Evolutionary conservation across 352 stramenopile species (phyloP).

Genomic region (Pythium pyrilobum): DNA sequence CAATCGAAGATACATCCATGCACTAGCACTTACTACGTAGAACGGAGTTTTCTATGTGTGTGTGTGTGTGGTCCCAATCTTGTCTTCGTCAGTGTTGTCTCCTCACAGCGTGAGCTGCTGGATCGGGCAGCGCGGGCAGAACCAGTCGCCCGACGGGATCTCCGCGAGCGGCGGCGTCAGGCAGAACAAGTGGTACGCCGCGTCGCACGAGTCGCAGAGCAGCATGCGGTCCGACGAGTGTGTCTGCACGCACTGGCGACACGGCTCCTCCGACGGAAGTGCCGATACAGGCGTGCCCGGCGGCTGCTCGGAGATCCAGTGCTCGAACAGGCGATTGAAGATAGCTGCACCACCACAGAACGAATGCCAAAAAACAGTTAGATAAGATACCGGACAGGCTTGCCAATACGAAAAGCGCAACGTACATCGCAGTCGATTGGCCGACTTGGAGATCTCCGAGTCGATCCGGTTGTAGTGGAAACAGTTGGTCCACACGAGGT

Average conservation of each 20-base stretch:
- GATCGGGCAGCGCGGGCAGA: conserved; percentile 61
- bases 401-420: conserved; percentile 6
- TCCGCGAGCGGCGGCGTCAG: conserved; percentile 48
- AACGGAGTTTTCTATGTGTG: not conserved
- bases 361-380: conserved; percentile 7
- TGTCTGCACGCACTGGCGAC: conserved; percentile 54
- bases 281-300: conserved; percentile 43
- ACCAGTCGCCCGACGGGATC: conserved; percentile 77
- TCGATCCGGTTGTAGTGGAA: conserved; percentile 80
- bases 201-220: conserved; percentile 82
- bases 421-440: conserved; percentile 74
- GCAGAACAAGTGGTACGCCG: conserved; percentile 80
- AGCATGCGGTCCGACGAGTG: conserved; percentile 72
- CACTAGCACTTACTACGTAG: too few relatives aligned
- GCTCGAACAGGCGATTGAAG: conserved; percentile 74
- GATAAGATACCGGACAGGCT: not conserved
- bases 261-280: conserved; percentile 67
- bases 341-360: conserved; percentile 36
- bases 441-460: conserved; percentile 74
- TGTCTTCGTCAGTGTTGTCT: not conserved
- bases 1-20: not conserved
- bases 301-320: conserved; percentile 56
- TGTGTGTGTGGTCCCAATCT: not conserved
- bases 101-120: conserved; percentile 10
- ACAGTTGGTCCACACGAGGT: conserved; percentile 82